phyloP scores from a whole-genome alignment of 2,329 filamentous ascomycete genomes.

The Mycogone perniciosa region DNA sequence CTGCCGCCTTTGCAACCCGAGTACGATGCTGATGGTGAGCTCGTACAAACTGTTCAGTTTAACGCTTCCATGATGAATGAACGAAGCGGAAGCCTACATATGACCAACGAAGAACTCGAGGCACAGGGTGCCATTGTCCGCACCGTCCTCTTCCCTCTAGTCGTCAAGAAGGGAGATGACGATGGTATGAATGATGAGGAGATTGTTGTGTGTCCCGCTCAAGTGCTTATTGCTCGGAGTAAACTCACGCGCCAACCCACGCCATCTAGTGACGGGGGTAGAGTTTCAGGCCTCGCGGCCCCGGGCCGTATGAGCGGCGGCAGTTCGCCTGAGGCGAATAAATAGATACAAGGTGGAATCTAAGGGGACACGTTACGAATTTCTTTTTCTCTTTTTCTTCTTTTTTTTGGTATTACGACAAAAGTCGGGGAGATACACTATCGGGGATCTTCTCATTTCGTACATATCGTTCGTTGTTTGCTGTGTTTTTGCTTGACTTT shows the following conservation, averaged over 20 bases:
- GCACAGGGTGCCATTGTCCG: conserved; percentile 71
- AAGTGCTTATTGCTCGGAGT: conserved; percentile 70
- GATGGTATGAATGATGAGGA: conserved; percentile 82
- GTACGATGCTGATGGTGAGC: conserved; percentile 88
- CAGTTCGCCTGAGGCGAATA: conserved; percentile 17
- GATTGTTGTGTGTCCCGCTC: conserved; percentile 90
- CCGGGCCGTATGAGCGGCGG: conserved; percentile 33
- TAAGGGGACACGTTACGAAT: conserved; percentile 13
- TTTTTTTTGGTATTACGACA: neutral
- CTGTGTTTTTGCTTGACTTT: no score
- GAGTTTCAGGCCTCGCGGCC: conserved; percentile 32
- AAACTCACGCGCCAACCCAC: conserved; percentile 34
- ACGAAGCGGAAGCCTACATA: conserved; percentile 57
- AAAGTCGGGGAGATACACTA: no score
- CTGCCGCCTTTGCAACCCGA: conserved; percentile 89
- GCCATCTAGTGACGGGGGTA: conserved; percentile 48
- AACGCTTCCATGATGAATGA: conserved; percentile 95
- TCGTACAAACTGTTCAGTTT: conserved; percentile 82
- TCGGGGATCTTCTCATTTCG: no score
- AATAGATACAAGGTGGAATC: conserved; percentile 19
- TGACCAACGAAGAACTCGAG: conserved; percentile 73
- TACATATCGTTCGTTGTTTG: no score
- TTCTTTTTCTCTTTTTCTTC: neutral
- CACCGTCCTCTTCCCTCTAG: conserved; percentile 89
- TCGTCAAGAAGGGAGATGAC: conserved; percentile 94